Base-by-base conservation (phyloP, 306 rosid genomes). In the Astragalus membranaceus region DNA sequence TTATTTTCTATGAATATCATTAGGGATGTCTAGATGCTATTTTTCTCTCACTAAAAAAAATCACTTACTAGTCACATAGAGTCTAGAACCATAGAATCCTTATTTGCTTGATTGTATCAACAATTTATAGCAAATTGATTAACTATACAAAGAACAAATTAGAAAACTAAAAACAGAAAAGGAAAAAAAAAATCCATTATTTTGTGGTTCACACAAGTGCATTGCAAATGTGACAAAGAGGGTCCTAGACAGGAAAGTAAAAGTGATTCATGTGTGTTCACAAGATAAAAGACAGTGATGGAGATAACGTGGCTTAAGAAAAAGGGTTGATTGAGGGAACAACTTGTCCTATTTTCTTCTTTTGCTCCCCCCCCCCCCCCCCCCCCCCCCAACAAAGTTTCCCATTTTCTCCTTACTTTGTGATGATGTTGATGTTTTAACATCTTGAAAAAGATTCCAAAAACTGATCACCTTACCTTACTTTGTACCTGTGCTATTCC, bases 321-420 rank as follows among this genome's bases (percentile, higher is more conserved):
- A 78, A 79, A 0, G 71, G 78, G 44, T 70, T 76, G 76, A 55
- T 68, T 61, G 80, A 80, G 88, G 89, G 85, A 86, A 80, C 95
- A 87, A n/a, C 32, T 43, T 78, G 89, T 85, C 87, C 86, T 81
- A 72, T 81, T 68, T 75, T 43, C 52, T 44, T 20, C 80, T 76
- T 83, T 73, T 81, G 39, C 78, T 70, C 79, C 75, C 77, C 33
- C 16, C 7, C 10, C 65, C 47, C 36, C 2, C 79, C 75, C 77
- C 33, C 16, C 7, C 10, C 65, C 47, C 36, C 2, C n/a, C 67
- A 9, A 6, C 77, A 55, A 73, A 70, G 26, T 48, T 52, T 49
- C 74, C 61, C 62, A 73, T 59, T 62, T 78, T 74, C 77, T 65
- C 57, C 66, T 23, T 66, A 42, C 80, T 80, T 79, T 72, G 47